Evolutionary conservation across 768 basidiomycete genomes (phyloP).

Genomic region (Psilocybe sp.): DNA sequence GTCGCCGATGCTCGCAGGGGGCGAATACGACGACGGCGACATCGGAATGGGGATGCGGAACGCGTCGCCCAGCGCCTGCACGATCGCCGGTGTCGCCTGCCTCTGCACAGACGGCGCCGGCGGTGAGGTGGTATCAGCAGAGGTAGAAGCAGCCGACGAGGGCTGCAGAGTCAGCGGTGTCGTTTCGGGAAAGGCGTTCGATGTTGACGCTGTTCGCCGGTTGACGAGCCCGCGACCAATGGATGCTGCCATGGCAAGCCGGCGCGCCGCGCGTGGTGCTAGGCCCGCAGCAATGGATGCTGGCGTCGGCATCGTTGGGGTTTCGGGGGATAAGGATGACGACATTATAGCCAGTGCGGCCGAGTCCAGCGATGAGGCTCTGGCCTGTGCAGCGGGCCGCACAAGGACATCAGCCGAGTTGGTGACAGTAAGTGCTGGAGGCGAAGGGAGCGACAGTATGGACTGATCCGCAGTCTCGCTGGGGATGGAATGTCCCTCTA

Average conservation of each 20-base stretch:
- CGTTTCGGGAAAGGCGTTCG: not conserved
- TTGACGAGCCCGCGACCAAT: not conserved
- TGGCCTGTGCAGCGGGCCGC: not conserved
- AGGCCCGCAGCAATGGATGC: not conserved
- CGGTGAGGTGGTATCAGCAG: conserved; percentile 3
- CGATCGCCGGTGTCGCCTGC: conserved; percentile 27
- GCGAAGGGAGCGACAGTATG: not conserved
- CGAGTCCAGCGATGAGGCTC: not conserved
- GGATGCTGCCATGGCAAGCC: not conserved
- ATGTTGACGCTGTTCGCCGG: not conserved
- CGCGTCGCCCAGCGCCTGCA: conserved; percentile 55
- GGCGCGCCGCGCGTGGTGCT: conserved; percentile 1
- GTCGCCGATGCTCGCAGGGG: conserved; percentile 40
- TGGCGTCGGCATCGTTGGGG: not conserved
- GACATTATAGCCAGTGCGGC: not conserved
- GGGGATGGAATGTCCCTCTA: too few species aligned
- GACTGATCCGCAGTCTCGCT: too few species aligned
- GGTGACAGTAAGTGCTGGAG: not conserved
- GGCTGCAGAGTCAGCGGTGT: not conserved
- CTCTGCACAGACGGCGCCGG: not conserved
- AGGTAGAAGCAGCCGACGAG: conserved; percentile 7
- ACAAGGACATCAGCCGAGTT: not conserved
- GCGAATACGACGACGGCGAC: conserved; percentile 27
- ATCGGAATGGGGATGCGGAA: conserved; percentile 45
- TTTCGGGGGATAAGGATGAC: not conserved